These are phyloP conservation scores for Plicaturopsis crispa DNA, from an alignment of 768 basidiomycete species.

Conservation along the genomic window DNA sequence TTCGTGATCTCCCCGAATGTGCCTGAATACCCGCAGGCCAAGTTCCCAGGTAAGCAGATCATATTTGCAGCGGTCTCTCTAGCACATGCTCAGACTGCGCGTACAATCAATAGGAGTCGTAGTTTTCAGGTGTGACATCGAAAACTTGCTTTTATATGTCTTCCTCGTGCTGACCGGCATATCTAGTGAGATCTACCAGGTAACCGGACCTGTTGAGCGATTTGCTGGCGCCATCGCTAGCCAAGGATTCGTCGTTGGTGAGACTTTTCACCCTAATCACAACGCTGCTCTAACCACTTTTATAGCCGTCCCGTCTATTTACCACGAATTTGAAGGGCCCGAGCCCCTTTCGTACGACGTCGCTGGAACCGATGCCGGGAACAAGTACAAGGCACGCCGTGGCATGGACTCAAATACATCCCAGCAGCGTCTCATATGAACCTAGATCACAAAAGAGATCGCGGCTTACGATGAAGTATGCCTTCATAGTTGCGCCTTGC, in stretches of 20 bases:
- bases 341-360: constrained; percentile 84
- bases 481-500: no score
- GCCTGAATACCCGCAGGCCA: constrained; percentile 81
- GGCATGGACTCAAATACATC: background rate
- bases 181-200: constrained; percentile 87
- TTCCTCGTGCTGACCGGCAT: background rate
- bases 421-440: constrained; percentile 4
- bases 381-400: constrained; percentile 69
- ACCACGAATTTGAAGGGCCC: constrained; percentile 89
- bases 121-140: constrained; percentile 66
- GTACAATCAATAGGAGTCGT: constrained; percentile 59
- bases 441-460: constrained; percentile 80
- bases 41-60: constrained; percentile 64
- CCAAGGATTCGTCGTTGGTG: constrained; percentile 79
- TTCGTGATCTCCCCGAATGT: constrained; percentile 77
- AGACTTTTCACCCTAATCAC: constrained; percentile 13
- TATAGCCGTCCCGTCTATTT: constrained; percentile 74
- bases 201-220: constrained; percentile 94
- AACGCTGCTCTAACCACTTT: background rate
- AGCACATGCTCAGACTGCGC: background rate
- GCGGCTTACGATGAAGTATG: constrained; percentile 87
- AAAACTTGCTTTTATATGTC: background rate
- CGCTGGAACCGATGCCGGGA: constrained; percentile 89
- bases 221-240: constrained; percentile 85
- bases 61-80: background rate